A percentile compares a stretch with the other conserved stretches of the same genome.
Evolutionary conservation across 495 filamentous ascomycete species (phyloP).

Genomic region (Rusavskia elegans): DNA sequence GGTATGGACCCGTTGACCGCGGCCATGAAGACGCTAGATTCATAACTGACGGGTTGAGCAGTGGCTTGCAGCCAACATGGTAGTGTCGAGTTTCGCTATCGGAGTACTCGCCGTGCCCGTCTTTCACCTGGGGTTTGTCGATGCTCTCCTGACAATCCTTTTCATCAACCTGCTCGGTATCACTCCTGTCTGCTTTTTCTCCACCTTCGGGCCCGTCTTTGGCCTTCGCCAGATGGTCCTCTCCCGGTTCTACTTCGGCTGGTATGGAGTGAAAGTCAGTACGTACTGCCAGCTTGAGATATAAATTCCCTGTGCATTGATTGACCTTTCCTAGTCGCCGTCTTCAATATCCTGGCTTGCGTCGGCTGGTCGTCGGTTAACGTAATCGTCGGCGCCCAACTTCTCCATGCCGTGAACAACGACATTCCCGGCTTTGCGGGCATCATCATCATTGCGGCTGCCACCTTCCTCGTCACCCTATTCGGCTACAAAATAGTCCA

Average conservation of each 20-base stretch:
- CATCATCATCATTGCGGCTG: conserved; percentile 58
- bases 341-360: conserved; percentile 64
- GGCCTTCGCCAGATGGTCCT: conserved; percentile 76
- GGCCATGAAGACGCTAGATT: no score
- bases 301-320: background rate
- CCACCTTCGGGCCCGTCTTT: conserved; percentile 61
- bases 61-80: conserved; percentile 80
- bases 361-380: conserved; percentile 65
- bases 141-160: conserved; percentile 58
- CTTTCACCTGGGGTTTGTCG: conserved; percentile 57
- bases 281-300: conserved; percentile 17
- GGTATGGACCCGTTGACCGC: conserved; percentile 28
- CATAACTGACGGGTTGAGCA: conserved; percentile 14
- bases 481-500: conserved; percentile 78
- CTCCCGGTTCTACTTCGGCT: conserved; percentile 72
- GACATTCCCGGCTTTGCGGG: conserved; percentile 59
- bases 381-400: conserved; percentile 68
- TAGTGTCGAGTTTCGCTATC: conserved; percentile 67
- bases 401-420: conserved; percentile 60
- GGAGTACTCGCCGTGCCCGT: conserved; percentile 53
- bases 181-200: conserved; percentile 64
- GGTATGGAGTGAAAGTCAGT: conserved; percentile 55
- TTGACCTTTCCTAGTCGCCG: conserved; percentile 33
- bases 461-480: conserved; percentile 53
- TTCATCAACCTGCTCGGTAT: conserved; percentile 69